Evolutionary conservation across 495 filamentous ascomycete species (phyloP).

Genomic region (Aspergillus conjunctus): DNA sequence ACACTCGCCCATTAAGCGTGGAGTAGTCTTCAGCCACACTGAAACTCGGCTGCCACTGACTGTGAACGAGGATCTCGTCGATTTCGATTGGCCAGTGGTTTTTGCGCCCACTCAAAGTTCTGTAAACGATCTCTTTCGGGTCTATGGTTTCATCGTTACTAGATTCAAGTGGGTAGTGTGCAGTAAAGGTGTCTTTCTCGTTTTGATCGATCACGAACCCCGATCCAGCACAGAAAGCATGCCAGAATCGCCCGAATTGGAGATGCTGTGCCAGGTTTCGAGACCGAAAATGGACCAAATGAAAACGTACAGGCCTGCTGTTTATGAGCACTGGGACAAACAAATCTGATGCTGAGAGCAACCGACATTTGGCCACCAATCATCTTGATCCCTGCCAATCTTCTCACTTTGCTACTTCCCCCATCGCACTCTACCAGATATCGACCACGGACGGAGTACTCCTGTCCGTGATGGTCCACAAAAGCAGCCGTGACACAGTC

Average conservation of each 20-base stretch:
- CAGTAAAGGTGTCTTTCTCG: slow-evolving; percentile 36
- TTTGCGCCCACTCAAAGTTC: slow-evolving; percentile 25
- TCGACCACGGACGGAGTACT: slow-evolving; percentile 13
- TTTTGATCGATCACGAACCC: slow-evolving; percentile 35
- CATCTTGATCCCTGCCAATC: slow-evolving; percentile 26
- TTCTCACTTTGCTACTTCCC: slow-evolving; percentile 28
- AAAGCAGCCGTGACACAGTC: slow-evolving; percentile 14
- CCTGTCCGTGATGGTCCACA: slow-evolving; percentile 14
- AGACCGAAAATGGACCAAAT: slow-evolving; percentile 38
- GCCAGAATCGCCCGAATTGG: slow-evolving; percentile 34
- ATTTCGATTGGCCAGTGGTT: slow-evolving; percentile 25
- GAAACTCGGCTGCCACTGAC: slow-evolving; percentile 28
- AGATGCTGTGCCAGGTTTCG: slow-evolving; percentile 23
- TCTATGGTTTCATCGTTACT: slow-evolving; percentile 14
- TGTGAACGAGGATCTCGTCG: slow-evolving; percentile 34
- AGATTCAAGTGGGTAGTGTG: slow-evolving; percentile 22
- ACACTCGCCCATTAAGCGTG: slow-evolving; percentile 36
- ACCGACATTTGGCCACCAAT: slow-evolving; percentile 28
- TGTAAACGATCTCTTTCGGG: slow-evolving; percentile 28
- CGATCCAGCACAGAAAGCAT: slow-evolving; percentile 25
- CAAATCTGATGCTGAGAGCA: too few species aligned
- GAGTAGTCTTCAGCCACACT: slow-evolving; percentile 25
- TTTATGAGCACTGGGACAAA: too few species aligned
- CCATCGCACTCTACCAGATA: slow-evolving; percentile 36
- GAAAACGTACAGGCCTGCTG: slow-evolving; percentile 23